These are phyloP conservation scores for Rachicladosporium sp. DNA, from an alignment of 2,329 filamentous ascomycete species.

Conservation along the genomic window DNA sequence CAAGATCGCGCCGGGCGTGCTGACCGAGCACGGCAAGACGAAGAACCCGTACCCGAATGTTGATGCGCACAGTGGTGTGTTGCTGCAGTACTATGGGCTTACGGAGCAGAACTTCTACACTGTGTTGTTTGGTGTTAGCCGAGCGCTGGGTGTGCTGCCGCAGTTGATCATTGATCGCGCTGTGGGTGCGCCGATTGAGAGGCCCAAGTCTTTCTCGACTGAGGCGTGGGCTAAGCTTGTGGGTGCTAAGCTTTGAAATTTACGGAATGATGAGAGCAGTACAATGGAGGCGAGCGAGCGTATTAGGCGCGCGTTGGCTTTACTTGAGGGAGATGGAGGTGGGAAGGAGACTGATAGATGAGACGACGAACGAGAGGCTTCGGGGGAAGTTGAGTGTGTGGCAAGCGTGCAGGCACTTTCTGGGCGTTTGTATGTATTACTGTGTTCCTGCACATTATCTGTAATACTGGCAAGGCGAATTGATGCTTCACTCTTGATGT, in stretches of 20 bases:
- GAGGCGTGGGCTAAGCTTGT: slow-evolving; percentile 91
- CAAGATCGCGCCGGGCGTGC: slow-evolving; percentile 96
- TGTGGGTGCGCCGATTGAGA: slow-evolving; percentile 90
- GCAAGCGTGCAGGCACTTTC: background rate
- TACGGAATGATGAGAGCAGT: slow-evolving; percentile 2
- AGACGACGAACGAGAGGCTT: too few relatives aligned
- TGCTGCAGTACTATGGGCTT: slow-evolving; percentile 98
- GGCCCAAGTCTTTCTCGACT: slow-evolving; percentile 98
- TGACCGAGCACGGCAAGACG: slow-evolving; percentile 99
- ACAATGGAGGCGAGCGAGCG: background rate
- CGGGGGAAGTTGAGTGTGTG: background rate
- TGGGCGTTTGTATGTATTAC: too few relatives aligned
- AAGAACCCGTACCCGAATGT: slow-evolving; percentile 99
- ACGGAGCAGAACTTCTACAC: slow-evolving; percentile 99
- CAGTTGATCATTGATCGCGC: slow-evolving; percentile 99
- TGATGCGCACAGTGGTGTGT: slow-evolving; percentile 95
- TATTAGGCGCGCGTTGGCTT: slow-evolving; percentile 10
- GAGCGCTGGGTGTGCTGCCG: slow-evolving; percentile 94
- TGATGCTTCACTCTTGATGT: too few relatives aligned
- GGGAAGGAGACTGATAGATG: too few relatives aligned
- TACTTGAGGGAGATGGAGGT: slow-evolving; percentile 17
- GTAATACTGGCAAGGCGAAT: too few relatives aligned
- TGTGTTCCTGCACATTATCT: background rate
- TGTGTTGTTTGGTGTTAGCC: slow-evolving; percentile 96
- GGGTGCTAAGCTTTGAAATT: slow-evolving; percentile 70